These are phyloP conservation scores for Coprinopsis strossmayeri DNA, from an alignment of 768 basidiomycete species.

Conservation along the genomic window DNA sequence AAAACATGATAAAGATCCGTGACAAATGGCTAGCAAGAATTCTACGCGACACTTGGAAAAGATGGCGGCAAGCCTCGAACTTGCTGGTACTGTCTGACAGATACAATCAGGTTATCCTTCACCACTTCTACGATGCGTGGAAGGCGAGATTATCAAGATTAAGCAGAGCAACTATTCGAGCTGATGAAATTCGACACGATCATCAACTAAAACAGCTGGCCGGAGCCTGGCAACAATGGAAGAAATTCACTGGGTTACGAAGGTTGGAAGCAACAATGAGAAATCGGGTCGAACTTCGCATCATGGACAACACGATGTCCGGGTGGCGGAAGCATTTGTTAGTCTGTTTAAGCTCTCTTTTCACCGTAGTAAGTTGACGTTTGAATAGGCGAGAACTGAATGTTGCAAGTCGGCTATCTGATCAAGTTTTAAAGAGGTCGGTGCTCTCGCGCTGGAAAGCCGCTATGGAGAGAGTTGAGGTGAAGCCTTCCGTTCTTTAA, in stretches of 20 bases:
- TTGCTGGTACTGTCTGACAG: conserved; percentile 45
- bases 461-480: conserved; percentile 11
- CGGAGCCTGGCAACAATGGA: conserved; percentile 56
- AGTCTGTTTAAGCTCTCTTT: conserved; percentile 20
- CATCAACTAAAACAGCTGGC: conserved; percentile 30
- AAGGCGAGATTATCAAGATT: conserved; percentile 33
- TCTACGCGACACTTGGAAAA: conserved; percentile 51
- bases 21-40: conserved; percentile 49
- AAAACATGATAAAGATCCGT: conserved; percentile 57
- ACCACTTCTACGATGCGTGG: conserved; percentile 48
- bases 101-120: conserved; percentile 37
- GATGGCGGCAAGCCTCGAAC: conserved; percentile 59
- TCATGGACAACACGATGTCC: conserved; percentile 41
- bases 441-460: conserved; percentile 10
- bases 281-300: conserved; percentile 38
- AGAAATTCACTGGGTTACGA: conserved; percentile 33
- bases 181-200: conserved; percentile 39
- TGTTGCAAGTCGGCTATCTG: conserved; percentile 8
- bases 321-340: conserved; percentile 56
- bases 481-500: too few species aligned
- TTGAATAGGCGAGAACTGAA: conserved; percentile 7
- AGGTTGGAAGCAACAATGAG: conserved; percentile 38
- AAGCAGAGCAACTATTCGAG: conserved; percentile 39
- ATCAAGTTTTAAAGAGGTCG: conserved; percentile 6
- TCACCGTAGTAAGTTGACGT: not conserved